Base-by-base conservation (phyloP, 225 moss, liverwort and hornwort genomes). In the Neckera pumila region DNA sequence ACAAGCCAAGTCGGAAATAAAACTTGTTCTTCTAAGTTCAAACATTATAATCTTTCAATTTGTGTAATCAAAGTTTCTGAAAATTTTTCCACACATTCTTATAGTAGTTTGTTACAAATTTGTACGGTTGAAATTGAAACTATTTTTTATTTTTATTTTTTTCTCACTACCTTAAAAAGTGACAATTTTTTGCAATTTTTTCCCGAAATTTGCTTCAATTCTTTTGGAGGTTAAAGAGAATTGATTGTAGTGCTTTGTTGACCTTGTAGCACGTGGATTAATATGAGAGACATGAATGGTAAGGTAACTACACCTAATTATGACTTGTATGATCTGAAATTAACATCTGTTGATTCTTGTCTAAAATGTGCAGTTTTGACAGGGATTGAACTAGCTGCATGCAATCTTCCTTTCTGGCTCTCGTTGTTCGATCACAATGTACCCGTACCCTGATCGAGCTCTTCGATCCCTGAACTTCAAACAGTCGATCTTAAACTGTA, bases 61-160 rank as follows among this genome's bases (percentile, higher is more conserved):
- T 0, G 0, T 69, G 0, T 2, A 1, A 0, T 40, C 26, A 40
- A 26, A 70, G 14, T 25, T 26, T 8, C 0, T 7, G 4, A 38
- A 69, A 2, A 7, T 22, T 9, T 38, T 38, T 17, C 12, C 5
- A n/a, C 12, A 22, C 38, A 67, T 67, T 67, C 12, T 2, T 0
- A 12, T 22, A n/a, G 12, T 23, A 13, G 23, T 38, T 4, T 69
- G 13, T 23, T 38, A 40, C 13, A 40, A 70, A 23, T 23, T 69
- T 69, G 4, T 23, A 69, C 0, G 4, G 0, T 69, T 69, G 4
- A 70, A 25, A 14, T 70, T 13, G 8, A 40, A 70, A 70, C 12
- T 22, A 21, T 1, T 6, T 27, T 30, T 61, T 12, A n/a, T 13
- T 30, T 14, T 14, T 2, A 21, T 22, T 70, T 18, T 70, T 14